A percentile compares a stretch with the other conserved stretches of the same genome.
Conservation (phyloP, 176 grass and related monocot genomes). For the Oryza meridionalis region DNA sequence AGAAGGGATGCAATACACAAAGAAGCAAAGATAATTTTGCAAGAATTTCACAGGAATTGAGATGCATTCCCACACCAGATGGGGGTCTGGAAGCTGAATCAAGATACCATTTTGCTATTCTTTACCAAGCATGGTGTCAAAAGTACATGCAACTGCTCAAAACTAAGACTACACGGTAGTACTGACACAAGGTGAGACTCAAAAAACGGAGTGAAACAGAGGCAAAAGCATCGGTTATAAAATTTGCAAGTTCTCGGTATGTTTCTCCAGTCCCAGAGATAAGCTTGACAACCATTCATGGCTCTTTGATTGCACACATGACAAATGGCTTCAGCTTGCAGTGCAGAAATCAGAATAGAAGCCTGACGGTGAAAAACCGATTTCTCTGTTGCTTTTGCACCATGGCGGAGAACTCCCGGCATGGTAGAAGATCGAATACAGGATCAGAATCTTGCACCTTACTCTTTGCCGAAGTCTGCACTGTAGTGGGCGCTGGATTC, state of each 20-base stretch:
- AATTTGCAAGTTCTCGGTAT: slow-evolving; percentile 30
- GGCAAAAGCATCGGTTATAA: slow-evolving; percentile 28
- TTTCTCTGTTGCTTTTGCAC: neutral
- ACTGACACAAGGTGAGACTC: slow-evolving; percentile 1
- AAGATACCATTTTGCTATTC: neutral
- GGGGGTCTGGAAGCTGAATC: neutral
- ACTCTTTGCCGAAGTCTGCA: slow-evolving; percentile 92
- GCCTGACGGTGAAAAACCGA: slow-evolving; percentile 12
- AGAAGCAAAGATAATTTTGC: neutral
- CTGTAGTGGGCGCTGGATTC: slow-evolving; percentile 93
- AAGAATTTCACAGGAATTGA: neutral
- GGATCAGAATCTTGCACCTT: slow-evolving; percentile 12
- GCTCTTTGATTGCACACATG: slow-evolving; percentile 19
- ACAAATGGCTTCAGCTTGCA: slow-evolving; percentile 24
- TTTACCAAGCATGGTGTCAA: slow-evolving; percentile 4
- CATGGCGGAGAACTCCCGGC: slow-evolving; percentile 6
- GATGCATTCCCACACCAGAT: neutral
- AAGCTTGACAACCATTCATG: slow-evolving; percentile 32
- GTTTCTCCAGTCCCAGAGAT: slow-evolving; percentile 1
- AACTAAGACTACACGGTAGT: slow-evolving; percentile 28
- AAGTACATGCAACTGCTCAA: slow-evolving; percentile 38
- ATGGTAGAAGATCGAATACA: neutral
- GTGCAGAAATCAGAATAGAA: slow-evolving; percentile 14
- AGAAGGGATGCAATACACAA: neutral
- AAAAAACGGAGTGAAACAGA: neutral